A percentile compares a stretch with the other conserved stretches of the same genome.
Conservation (phyloP, 2,329 filamentous ascomycete species). For the Scedosporium boydii region DNA sequence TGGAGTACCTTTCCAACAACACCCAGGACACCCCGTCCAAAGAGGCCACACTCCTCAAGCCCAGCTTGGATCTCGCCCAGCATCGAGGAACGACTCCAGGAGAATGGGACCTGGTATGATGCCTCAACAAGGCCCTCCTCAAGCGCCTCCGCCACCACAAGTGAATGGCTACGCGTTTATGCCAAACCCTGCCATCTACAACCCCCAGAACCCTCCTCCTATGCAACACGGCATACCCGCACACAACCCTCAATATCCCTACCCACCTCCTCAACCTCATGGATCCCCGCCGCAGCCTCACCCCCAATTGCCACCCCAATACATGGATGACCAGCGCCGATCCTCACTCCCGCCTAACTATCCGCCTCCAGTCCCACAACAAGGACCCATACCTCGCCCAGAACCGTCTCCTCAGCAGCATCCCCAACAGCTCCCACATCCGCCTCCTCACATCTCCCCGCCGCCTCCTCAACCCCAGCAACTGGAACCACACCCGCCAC, state of each 20-base stretch:
- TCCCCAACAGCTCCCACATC: constrained; percentile 23
- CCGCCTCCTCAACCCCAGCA: constrained; percentile 15
- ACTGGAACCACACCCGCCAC: constrained; percentile 29
- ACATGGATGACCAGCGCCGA: constrained; percentile 66
- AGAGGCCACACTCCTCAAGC: constrained; percentile 78
- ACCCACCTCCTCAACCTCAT: constrained; percentile 22
- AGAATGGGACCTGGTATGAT: constrained; percentile 66
- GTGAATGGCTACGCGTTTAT: constrained; percentile 74
- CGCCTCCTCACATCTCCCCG: constrained; percentile 32
- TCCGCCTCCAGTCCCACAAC: constrained; percentile 42
- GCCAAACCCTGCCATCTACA: constrained; percentile 78
- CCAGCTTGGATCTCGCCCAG: constrained; percentile 54
- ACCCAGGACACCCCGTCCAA: constrained; percentile 19
- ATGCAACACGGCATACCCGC: constrained; percentile 30
- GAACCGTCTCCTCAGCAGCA: constrained; percentile 20
- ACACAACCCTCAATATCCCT: constrained; percentile 17
- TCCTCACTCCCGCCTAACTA: constrained; percentile 62
- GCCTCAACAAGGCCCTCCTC: constrained; percentile 49
- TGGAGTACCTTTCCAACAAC: constrained; percentile 55
- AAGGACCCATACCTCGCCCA: constrained; percentile 30
- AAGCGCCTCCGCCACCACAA: constrained; percentile 44
- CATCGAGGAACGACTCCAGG: constrained; percentile 71
- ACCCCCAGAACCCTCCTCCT: constrained; percentile 44
- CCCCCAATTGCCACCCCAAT: constrained; percentile 51
- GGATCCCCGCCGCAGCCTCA: constrained; percentile 17